Evolutionary conservation across 2,329 filamentous ascomycete species (phyloP), one percentile per base, ranked within the genome.

Genomic region (Beauveria brongniartii): DNA sequence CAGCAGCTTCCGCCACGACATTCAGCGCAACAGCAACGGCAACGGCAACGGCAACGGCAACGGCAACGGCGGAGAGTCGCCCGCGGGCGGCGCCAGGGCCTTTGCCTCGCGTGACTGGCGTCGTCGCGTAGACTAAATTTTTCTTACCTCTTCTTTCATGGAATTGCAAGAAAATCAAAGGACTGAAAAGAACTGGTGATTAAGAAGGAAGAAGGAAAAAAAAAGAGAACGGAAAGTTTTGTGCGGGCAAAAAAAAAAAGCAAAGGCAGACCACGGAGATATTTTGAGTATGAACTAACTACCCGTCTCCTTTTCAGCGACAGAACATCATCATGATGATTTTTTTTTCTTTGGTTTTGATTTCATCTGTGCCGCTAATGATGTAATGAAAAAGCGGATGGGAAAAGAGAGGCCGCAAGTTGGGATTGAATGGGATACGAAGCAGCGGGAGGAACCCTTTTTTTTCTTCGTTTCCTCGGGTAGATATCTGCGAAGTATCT

Each of bases 91-190:
- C 16, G 47, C 44, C 54, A 43, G 60, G 24, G 60, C 46, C 6
- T 58, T 58, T 58, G 55, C 54, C 47, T 56, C 60, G 26, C 53
- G 60, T 16, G 60, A 62, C 54, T 62, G 60, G 60, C 60, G 60
- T n/a, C 37, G 57, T n/a, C 53, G 60, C 16, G 55, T 28, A n/a
- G 60, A 62, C 34, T 61, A 52, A 53, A 14, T n/a, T 22, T n/a
- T 22, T 1, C 34, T 16, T 5, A 16, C 12, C 12, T 37, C 2
- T 14, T 37, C 34, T 37, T 37, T 37, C 12, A 37, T 37, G 34
- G 12, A 37, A 3, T 37, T 5, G 34, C 12, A 40, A 16, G 5
- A 40, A 50, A 40, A 24, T 9, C 37, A 18, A 24, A 40, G 5
- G 34, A 16, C 34, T 5, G 24, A 14, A 37, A 37, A 37, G 34